A percentile compares a stretch with the other conserved stretches of the same genome.
Evolutionary conservation across 2,329 filamentous ascomycete genomes (phyloP).

Genomic region (Talaromyces pinophilus): DNA sequence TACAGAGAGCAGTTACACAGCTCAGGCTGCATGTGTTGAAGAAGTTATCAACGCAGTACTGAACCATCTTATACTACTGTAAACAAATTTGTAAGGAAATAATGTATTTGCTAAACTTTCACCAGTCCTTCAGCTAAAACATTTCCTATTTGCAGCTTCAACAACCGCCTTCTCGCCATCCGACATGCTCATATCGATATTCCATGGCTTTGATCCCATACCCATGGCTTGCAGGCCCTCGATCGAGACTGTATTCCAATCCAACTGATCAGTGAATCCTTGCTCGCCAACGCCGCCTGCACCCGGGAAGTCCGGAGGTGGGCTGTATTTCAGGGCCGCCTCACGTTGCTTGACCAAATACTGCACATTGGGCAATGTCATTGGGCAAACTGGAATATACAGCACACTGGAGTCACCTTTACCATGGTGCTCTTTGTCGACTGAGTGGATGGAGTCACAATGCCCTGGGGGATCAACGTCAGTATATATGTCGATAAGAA

Average conservation of each 20-base stretch:
- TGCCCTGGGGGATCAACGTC: conserved; percentile 51
- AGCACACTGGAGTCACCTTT: conserved; percentile 75
- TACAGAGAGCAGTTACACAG: background rate
- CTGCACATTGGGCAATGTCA: conserved; percentile 71
- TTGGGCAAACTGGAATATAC: conserved; percentile 84
- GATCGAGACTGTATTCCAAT: conserved; percentile 43
- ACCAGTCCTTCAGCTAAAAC: conserved; percentile 42
- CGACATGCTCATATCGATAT: conserved; percentile 49
- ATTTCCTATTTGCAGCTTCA: conserved; percentile 55
- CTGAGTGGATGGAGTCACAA: conserved; percentile 77
- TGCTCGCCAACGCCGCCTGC: conserved; percentile 46
- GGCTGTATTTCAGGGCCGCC: conserved; percentile 68
- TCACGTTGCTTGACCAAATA: conserved; percentile 71
- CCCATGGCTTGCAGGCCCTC: conserved; percentile 60
- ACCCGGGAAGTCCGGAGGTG: conserved; percentile 70
- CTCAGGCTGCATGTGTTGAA: background rate
- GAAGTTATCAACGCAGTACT: background rate
- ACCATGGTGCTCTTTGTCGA: conserved; percentile 76
- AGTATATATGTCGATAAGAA: background rate
- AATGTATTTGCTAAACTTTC: background rate
- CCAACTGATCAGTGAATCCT: conserved; percentile 41
- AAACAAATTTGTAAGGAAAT: background rate
- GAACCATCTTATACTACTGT: background rate
- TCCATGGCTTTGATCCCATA: conserved; percentile 53
- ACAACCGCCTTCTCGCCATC: conserved; percentile 55